Evolutionary conservation across 345 rosid genomes (phyloP).

Genomic region (Hypericum perforatum): DNA sequence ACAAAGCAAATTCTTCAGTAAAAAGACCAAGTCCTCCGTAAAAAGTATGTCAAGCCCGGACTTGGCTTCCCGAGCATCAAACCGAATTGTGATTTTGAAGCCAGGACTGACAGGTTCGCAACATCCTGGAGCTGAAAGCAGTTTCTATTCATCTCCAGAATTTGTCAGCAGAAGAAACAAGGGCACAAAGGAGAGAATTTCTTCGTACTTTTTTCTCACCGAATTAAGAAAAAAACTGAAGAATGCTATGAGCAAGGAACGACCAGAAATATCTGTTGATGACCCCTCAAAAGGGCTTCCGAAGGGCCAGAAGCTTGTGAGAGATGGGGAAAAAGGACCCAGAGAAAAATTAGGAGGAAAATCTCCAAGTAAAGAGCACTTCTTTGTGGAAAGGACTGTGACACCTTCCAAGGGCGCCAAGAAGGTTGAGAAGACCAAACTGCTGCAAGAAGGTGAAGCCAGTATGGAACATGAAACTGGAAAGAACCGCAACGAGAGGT

Average conservation of each 20-base stretch:
- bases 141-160: conserved; percentile 30
- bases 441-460: conserved; percentile 2
- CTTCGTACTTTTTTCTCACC: conserved; percentile 50
- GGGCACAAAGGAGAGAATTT: conserved; percentile 35
- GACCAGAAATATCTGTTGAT: conserved; percentile 24
- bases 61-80: conserved; percentile 39
- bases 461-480: conserved; percentile 15
- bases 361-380: conserved; percentile 71
- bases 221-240: conserved; percentile 81
- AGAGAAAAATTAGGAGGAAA: conserved; percentile 42
- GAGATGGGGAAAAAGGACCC: conserved; percentile 21
- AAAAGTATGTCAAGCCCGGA: conserved; percentile 25
- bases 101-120: conserved; percentile 41
- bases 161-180: conserved; percentile 24
- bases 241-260: conserved; percentile 74
- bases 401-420: conserved; percentile 14
- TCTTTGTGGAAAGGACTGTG: conserved; percentile 70
- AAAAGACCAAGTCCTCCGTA: conserved; percentile 19
- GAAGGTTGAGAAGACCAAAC: conserved; percentile 12
- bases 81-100: conserved; percentile 68
- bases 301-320: conserved; percentile 12
- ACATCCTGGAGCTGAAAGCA: conserved; percentile 32
- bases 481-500: conserved; percentile 28
- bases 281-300: conserved; percentile 22
- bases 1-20: conserved; percentile 29